These are phyloP conservation scores for Clonostachys sp. DNA, from an alignment of 2,329 filamentous ascomycete species.

Conservation along the genomic window DNA sequence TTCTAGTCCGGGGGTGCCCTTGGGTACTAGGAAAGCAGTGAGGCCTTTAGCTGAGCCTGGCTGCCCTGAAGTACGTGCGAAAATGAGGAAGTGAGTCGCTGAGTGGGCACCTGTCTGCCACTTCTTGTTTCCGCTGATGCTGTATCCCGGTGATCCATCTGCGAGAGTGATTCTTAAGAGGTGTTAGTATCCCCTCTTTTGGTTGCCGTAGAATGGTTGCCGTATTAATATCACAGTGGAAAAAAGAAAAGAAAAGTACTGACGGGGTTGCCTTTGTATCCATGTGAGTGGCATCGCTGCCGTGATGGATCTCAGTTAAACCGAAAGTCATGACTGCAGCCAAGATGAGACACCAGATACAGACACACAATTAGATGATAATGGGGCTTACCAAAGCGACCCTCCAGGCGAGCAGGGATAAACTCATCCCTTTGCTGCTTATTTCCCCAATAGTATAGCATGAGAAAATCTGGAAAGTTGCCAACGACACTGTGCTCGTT, in stretches of 20 bases:
- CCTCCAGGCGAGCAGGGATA: slow-evolving; percentile 3
- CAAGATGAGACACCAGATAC: no score
- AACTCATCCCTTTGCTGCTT: slow-evolving; percentile 2
- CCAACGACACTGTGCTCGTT: slow-evolving; percentile 10
- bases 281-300: slow-evolving; percentile 9
- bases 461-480: slow-evolving; percentile 8
- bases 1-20: slow-evolving; percentile 3
- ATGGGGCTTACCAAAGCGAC: background rate
- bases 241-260: no score
- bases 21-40: slow-evolving; percentile 8
- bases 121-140: slow-evolving; percentile 9
- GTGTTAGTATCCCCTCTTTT: no score
- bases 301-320: slow-evolving; percentile 8
- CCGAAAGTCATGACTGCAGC: slow-evolving; percentile 4
- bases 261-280: slow-evolving; percentile 3
- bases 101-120: slow-evolving; percentile 9
- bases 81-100: slow-evolving; percentile 7
- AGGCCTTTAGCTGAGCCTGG: slow-evolving; percentile 6
- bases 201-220: no score
- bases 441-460: slow-evolving; percentile 8
- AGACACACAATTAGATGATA: no score
- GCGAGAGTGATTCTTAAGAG: no score
- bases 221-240: no score
- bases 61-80: slow-evolving; percentile 8
- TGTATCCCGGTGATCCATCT: slow-evolving; percentile 1